phyloP scores from a whole-genome alignment of 1,284 basidiomycete genomes.

The Schizophyllum amplum region DNA sequence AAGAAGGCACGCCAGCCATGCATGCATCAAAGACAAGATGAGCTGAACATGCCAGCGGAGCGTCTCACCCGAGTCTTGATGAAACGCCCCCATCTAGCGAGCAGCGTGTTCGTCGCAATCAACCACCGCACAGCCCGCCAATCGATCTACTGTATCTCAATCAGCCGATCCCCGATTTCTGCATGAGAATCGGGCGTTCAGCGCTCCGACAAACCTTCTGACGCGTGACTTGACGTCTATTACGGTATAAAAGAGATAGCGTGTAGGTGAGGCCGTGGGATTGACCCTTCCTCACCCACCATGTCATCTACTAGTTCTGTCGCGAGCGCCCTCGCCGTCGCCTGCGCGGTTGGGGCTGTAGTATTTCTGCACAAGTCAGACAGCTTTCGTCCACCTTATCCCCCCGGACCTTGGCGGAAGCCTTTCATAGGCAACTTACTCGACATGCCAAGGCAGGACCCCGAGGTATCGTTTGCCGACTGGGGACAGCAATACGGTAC shows the following conservation, averaged over 20 bases:
- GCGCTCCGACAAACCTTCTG: background rate
- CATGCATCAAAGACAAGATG: no score
- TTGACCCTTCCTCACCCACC: background rate
- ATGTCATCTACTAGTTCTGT: background rate
- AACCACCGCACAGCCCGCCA: no score
- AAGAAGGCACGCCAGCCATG: no score
- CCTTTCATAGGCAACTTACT: conserved; percentile 10
- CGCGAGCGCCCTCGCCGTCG: background rate
- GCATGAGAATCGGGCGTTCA: background rate
- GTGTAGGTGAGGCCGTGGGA: background rate
- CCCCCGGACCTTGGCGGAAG: conserved; percentile 9
- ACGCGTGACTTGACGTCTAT: background rate
- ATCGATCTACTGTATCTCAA: no score
- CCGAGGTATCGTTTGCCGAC: conserved; percentile 3
- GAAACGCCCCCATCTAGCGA: no score
- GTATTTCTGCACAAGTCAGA: background rate
- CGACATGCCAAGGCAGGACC: background rate
- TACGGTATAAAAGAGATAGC: background rate
- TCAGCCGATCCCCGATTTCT: background rate
- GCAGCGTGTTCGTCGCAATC: no score
- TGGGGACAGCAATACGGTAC: conserved; percentile 6
- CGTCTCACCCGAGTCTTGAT: no score
- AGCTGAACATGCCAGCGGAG: no score
- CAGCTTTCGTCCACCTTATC: background rate
- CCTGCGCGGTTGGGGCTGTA: background rate